Percentiles rank a stretch among this genome's conserved stretches.
These are phyloP conservation scores for Annulohypoxylon moriforme DNA, from an alignment of 495 filamentous ascomycete species.

Conservation along the genomic window DNA sequence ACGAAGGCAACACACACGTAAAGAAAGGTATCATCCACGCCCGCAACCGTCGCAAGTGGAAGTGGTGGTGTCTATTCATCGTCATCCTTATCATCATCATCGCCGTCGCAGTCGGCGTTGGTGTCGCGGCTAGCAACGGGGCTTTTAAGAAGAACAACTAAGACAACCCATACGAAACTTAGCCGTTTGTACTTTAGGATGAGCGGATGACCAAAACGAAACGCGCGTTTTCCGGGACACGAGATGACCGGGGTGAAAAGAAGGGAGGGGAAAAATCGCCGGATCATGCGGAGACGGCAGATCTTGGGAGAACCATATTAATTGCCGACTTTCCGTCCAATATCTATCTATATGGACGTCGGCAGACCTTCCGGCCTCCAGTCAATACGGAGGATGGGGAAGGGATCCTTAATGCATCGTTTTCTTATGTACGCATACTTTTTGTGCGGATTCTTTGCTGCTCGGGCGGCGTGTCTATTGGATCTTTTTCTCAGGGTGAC, in stretches of 20 bases:
- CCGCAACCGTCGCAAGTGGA: constrained; percentile 68
- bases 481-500: constrained; percentile 29
- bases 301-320: constrained; percentile 34
- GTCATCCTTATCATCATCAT: constrained; percentile 65
- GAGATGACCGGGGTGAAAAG: background rate
- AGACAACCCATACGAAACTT: background rate
- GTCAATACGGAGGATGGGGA: background rate
- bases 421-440: constrained; percentile 36
- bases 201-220: constrained; percentile 2
- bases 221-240: background rate
- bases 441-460: constrained; percentile 24
- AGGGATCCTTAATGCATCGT: constrained; percentile 35
- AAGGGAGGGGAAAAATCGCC: background rate
- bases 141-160: constrained; percentile 18
- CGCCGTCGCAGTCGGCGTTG: constrained; percentile 62
- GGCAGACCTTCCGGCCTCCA: constrained; percentile 22
- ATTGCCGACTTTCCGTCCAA: constrained; percentile 32
- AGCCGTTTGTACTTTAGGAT: background rate
- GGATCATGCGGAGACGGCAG: constrained; percentile 16
- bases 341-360: constrained; percentile 15
- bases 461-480: constrained; percentile 22
- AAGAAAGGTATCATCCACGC: constrained; percentile 69
- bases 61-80: constrained; percentile 76
- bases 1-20: constrained; percentile 69
- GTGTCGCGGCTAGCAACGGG: constrained; percentile 39